These are phyloP conservation scores for Kickxella alabastrina DNA, from an alignment of 192 early-diverging fungal species.

Conservation along the genomic window DNA sequence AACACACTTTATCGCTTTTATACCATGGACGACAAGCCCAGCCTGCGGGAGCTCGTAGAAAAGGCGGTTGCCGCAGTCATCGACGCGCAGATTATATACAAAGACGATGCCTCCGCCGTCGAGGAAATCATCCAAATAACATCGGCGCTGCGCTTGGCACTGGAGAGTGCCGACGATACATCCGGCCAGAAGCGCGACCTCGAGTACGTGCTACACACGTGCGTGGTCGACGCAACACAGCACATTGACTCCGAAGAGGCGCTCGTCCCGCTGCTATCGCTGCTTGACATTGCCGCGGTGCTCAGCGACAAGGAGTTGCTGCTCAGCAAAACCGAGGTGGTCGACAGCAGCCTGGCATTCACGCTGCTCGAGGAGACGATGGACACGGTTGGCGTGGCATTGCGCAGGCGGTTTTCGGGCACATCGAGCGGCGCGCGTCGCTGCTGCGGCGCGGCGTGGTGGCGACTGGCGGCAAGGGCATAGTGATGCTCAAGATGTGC, in stretches of 20 bases:
- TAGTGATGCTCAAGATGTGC: slow-evolving; percentile 78
- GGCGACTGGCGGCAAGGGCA: slow-evolving; percentile 76
- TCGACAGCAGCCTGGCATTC: slow-evolving; percentile 32
- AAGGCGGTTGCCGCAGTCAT: slow-evolving; percentile 3
- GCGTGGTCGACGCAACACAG: slow-evolving; percentile 20
- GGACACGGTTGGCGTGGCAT: slow-evolving; percentile 32
- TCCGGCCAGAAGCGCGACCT: slow-evolving; percentile 7
- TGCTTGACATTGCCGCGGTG: slow-evolving; percentile 25
- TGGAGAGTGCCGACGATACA: not conserved
- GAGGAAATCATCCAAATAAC: slow-evolving; percentile 1
- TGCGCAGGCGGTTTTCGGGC: slow-evolving; percentile 26
- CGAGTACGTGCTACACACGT: slow-evolving; percentile 31
- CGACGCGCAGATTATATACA: not conserved
- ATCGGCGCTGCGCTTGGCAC: not conserved
- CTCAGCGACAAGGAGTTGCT: slow-evolving; percentile 17
- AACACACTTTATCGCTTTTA: too few species aligned
- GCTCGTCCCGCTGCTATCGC: slow-evolving; percentile 6
- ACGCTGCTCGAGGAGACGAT: slow-evolving; percentile 37
- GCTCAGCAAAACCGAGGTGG: slow-evolving; percentile 2
- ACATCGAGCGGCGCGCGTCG: slow-evolving; percentile 32
- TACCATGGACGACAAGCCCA: not conserved
- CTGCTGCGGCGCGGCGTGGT: slow-evolving; percentile 58
- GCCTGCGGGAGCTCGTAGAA: slow-evolving; percentile 2
- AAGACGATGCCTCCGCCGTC: too few species aligned
- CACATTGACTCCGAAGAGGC: not conserved